These are phyloP conservation scores for Chalciporus sphaerocephalus DNA, from an alignment of 768 basidiomycete genomes.

Conservation along the genomic window DNA sequence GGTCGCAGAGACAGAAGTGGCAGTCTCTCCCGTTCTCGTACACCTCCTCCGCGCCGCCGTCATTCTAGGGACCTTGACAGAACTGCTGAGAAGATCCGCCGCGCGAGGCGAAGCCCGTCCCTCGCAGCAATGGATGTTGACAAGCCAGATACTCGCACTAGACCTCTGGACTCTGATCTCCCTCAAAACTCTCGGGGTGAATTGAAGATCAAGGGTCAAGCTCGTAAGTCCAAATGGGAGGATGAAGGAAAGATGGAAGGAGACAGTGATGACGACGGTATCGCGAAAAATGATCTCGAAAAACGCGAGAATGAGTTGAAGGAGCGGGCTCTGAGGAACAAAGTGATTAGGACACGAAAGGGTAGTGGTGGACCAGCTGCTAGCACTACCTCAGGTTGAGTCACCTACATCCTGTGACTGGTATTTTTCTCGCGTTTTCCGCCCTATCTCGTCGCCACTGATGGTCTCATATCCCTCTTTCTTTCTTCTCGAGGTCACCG, in stretches of 20 bases:
- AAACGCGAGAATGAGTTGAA: slow-evolving; percentile 76
- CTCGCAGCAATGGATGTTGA: slow-evolving; percentile 23
- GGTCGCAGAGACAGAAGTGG: slow-evolving; percentile 25
- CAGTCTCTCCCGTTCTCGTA: slow-evolving; percentile 35
- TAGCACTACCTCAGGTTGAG: slow-evolving; percentile 19
- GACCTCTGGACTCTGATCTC: slow-evolving; percentile 28
- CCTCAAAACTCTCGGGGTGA: slow-evolving; percentile 40
- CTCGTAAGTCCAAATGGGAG: slow-evolving; percentile 54
- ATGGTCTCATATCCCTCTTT: slow-evolving; percentile 20
- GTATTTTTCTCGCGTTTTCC: slow-evolving; percentile 21
- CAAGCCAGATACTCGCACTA: slow-evolving; percentile 18
- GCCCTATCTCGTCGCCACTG: slow-evolving; percentile 14
- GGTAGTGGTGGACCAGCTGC: slow-evolving; percentile 27
- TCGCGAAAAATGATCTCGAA: slow-evolving; percentile 47
- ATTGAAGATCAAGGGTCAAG: slow-evolving; percentile 74
- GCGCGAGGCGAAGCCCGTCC: slow-evolving; percentile 26
- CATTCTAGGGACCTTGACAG: slow-evolving; percentile 27
- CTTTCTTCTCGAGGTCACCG: slow-evolving; percentile 21
- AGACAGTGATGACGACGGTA: slow-evolving; percentile 2
- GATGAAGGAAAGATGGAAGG: slow-evolving; percentile 31
- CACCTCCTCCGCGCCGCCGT: slow-evolving; percentile 31
- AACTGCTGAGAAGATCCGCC: slow-evolving; percentile 15
- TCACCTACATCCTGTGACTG: slow-evolving; percentile 4
- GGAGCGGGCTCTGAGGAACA: slow-evolving; percentile 77
- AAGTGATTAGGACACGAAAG: slow-evolving; percentile 72